Conservation (phyloP, 2,329 filamentous ascomycete genomes). For the Trichocomaceae sp. region DNA sequence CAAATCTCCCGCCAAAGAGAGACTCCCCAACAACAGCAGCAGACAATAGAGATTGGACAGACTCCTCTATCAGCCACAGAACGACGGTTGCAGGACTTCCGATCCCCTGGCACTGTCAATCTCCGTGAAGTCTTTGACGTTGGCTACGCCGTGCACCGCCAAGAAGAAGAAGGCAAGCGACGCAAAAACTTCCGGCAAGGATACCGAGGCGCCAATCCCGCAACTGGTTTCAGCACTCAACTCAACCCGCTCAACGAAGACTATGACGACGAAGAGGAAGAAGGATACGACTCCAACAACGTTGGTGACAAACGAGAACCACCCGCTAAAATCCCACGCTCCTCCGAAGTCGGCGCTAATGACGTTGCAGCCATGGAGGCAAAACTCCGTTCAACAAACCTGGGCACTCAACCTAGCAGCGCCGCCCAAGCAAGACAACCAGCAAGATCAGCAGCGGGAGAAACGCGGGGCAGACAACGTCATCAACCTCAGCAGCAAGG, state of each 20-base stretch:
- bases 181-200: slow-evolving; percentile 75
- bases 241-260: slow-evolving; percentile 61
- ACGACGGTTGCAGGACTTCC: slow-evolving; percentile 72
- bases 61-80: slow-evolving; percentile 47
- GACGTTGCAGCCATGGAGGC: slow-evolving; percentile 73
- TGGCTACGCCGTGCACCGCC: slow-evolving; percentile 91
- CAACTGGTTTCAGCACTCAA: slow-evolving; percentile 55
- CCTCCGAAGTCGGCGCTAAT: slow-evolving; percentile 43
- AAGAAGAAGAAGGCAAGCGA: slow-evolving; percentile 92
- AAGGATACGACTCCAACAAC: slow-evolving; percentile 41
- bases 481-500: slow-evolving; percentile 53
- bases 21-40: slow-evolving; percentile 38
- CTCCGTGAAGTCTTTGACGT: slow-evolving; percentile 96
- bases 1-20: slow-evolving; percentile 52
- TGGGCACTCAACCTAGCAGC: slow-evolving; percentile 53
- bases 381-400: slow-evolving; percentile 75
- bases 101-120: slow-evolving; percentile 90
- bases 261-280: slow-evolving; percentile 55
- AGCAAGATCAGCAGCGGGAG: slow-evolving; percentile 5
- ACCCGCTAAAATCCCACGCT: slow-evolving; percentile 61
- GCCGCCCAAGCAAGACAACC: slow-evolving; percentile 56
- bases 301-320: slow-evolving; percentile 23
- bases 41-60: slow-evolving; percentile 30
- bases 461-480: slow-evolving; percentile 38
- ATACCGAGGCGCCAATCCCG: slow-evolving; percentile 49